Percentiles rank a stretch among this genome's conserved stretches.
These are phyloP conservation scores for Camellia granthamiana DNA, from an alignment of 148 eudicot genomes.

Conservation along the genomic window DNA sequence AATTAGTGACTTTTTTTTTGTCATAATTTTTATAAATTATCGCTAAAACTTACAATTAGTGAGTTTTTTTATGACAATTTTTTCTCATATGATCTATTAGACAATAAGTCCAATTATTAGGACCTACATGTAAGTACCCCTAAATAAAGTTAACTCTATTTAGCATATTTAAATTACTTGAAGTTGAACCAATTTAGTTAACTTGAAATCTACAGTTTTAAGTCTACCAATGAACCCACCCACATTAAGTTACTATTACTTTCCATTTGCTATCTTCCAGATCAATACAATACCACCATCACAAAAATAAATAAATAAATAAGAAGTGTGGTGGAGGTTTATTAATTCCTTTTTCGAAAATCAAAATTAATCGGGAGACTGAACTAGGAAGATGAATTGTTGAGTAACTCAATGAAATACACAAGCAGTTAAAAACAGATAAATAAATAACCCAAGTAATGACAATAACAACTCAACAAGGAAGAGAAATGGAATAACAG, in stretches of 20 bases:
- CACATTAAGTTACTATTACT: not conserved
- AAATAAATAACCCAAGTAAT: not conserved
- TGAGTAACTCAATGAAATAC: not conserved
- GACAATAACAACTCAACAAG: not conserved
- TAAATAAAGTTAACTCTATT: not conserved
- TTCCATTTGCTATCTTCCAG: not conserved
- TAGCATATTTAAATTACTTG: not conserved
- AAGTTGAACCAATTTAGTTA: not conserved
- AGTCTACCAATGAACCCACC: not conserved
- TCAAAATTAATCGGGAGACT: not conserved
- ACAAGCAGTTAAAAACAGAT: not conserved
- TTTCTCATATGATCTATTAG: too few relatives aligned
- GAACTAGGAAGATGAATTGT: not conserved
- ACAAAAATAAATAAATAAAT: not conserved
- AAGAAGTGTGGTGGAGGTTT: not conserved
- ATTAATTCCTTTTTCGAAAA: not conserved
- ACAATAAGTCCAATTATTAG: too few relatives aligned
- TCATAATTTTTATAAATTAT: too few relatives aligned
- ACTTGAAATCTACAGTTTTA: not conserved
- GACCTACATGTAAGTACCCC: too few relatives aligned
- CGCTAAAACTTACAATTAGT: too few relatives aligned
- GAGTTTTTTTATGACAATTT: too few relatives aligned
- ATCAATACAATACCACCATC: not conserved
- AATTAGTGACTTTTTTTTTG: too few relatives aligned
- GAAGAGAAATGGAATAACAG: not conserved